phyloP scores from a whole-genome alignment of 148 eudicot genomes.

The Camellia granthamiana region DNA sequence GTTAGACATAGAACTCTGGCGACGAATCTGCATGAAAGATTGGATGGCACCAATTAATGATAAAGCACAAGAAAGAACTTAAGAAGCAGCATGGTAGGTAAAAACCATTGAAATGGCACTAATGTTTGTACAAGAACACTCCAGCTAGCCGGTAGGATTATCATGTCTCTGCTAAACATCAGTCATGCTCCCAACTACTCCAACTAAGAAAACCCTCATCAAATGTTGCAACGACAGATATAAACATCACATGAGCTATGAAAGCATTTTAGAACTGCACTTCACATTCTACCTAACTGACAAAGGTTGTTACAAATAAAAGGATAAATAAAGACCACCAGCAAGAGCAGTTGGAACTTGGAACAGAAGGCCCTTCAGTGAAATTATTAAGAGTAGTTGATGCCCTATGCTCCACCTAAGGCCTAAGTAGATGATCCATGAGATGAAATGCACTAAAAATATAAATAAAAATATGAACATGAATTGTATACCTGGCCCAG shows the following conservation, averaged over 20 bases:
- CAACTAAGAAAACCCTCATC: not conserved
- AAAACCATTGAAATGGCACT: too few species aligned
- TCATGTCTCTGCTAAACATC: not conserved
- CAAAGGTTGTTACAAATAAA: not conserved
- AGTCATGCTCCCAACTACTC: not conserved
- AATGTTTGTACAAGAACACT: not conserved
- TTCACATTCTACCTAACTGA: not conserved
- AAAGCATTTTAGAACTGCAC: not conserved
- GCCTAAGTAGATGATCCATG: not conserved
- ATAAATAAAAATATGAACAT: not conserved
- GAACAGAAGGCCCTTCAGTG: not conserved
- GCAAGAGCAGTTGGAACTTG: not conserved
- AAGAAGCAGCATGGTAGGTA: too few species aligned
- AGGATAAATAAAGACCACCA: not conserved
- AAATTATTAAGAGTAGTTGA: not conserved
- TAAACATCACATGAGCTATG: not conserved
- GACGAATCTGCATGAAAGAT: conserved; percentile 58
- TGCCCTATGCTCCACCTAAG: not conserved
- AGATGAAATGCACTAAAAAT: not conserved
- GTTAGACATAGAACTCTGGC: conserved; percentile 45
- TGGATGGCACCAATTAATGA: not conserved
- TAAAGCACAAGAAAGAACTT: too few species aligned
- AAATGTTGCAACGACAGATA: not conserved
- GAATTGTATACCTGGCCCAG: conserved; percentile 65
- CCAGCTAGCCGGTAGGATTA: not conserved